These are phyloP conservation scores for Schwanniomyces sp. DNA, from an alignment of 805 yeast genomes.

Conservation along the genomic window DNA sequence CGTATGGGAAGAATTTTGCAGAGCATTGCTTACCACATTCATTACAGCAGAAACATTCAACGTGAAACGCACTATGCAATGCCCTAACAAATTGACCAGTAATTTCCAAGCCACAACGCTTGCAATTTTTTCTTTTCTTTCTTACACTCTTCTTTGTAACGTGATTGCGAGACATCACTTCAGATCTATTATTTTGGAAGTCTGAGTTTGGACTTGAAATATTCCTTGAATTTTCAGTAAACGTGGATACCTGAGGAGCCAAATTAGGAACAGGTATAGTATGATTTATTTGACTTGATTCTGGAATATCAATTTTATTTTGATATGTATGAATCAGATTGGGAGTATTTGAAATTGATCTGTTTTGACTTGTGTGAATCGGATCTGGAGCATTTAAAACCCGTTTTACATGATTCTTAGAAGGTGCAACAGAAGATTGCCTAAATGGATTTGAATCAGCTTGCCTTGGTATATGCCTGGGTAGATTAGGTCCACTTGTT, in stretches of 20 bases:
- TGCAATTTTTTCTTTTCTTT: slow-evolving; percentile 31
- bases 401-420: background rate
- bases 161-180: slow-evolving; percentile 1
- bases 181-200: background rate
- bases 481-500: background rate
- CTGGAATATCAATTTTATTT: background rate
- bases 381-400: background rate
- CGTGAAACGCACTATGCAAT: slow-evolving; percentile 73
- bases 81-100: slow-evolving; percentile 85
- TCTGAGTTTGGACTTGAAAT: background rate
- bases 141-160: slow-evolving; percentile 11
- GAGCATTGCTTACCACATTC: slow-evolving; percentile 84
- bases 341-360: background rate
- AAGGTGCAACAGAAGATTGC: background rate
- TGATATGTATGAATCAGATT: background rate
- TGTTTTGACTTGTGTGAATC: background rate
- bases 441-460: background rate
- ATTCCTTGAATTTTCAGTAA: background rate
- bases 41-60: slow-evolving; percentile 82
- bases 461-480: background rate
- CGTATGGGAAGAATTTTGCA: slow-evolving; percentile 85
- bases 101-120: slow-evolving; percentile 36
- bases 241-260: background rate
- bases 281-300: background rate
- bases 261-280: background rate